A percentile compares a stretch with the other conserved stretches of the same genome.
phyloP scores from a whole-genome alignment of 2,329 filamentous ascomycete genomes.

The Sordariomycetes sp. region DNA sequence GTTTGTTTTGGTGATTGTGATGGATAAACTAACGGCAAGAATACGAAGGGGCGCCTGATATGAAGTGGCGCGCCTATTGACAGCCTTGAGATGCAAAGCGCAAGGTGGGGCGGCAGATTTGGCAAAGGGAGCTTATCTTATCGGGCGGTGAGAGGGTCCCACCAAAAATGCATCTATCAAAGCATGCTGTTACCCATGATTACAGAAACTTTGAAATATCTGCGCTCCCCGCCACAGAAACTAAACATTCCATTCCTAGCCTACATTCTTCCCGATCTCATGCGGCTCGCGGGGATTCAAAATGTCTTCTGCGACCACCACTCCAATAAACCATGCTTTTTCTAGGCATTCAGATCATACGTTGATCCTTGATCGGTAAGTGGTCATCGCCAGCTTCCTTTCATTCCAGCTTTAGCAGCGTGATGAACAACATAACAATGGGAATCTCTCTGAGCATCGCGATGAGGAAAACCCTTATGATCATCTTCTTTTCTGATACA shows the following conservation, averaged over 20 bases:
- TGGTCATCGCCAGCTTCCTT: background rate
- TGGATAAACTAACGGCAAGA: no score
- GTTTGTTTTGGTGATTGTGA: background rate
- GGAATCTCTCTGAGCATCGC: conserved; percentile 99
- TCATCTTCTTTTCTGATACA: conserved; percentile 48
- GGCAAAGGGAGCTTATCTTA: background rate
- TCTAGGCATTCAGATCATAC: background rate
- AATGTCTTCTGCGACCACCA: conserved; percentile 5
- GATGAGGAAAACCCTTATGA: conserved; percentile 72
- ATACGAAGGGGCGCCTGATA: no score
- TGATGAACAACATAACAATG: conserved; percentile 92
- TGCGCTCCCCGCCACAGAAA: background rate
- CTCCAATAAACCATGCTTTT: conserved; percentile 3
- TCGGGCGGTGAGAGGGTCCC: conserved; percentile 1
- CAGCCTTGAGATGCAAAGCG: background rate
- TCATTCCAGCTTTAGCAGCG: conserved; percentile 13
- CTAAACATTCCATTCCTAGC: background rate
- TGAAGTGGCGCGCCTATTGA: no score
- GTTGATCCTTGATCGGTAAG: conserved; percentile 10
- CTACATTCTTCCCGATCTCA: background rate
- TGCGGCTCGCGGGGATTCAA: background rate
- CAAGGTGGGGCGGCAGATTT: background rate
- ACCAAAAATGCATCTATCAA: conserved; percentile 3
- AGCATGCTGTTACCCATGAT: background rate
- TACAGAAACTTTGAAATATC: background rate